Evolutionary conservation across 768 basidiomycete genomes (phyloP), one percentile per base, ranked within the genome.

Genomic region (Asterophora parasitica): DNA sequence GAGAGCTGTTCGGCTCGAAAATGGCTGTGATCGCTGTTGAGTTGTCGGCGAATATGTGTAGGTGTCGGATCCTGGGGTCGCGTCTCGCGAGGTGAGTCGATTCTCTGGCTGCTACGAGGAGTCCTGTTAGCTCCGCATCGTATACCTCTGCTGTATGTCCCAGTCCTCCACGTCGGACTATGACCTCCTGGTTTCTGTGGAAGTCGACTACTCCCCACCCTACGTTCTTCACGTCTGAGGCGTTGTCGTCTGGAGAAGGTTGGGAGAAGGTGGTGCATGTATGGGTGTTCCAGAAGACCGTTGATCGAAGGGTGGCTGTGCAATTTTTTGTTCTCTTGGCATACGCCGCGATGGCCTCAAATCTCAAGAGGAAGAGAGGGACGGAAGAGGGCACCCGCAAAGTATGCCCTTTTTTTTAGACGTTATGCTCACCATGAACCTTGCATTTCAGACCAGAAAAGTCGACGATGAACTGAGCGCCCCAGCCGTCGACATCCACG

Each of bases 291-390:
- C n/a, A n/a, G n/a, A n/a, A n/a, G n/a, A n/a, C n/a, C n/a, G 16
- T 8, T 48, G 46, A 55, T 52, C 41, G 35, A 35, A 51, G 48
- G 40, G 65, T 67, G 65, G 65, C 65, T 64, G 63, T 67, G 65
- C 58, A 59, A 54, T 49, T 59, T 67, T 64, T 65, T 48, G 46
- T 56, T 46, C 44, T 15, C 38, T 27, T 30, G n/a, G n/a, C n/a
- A n/a, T n/a, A 33, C 26, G 46, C 23, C 23, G 3, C 41, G 49
- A 64, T 63, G 58, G 57, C 53, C 23, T 49, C 50, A 42, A 58
- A 53, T 33, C 53, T 64, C 38, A 65, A 67, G 52, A 60, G 63
- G 48, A 67, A 67, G 44, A 49, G 60, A 39, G 50, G 46, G 39
- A 56, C 53, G 39, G 47, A 50, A 23, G 30, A 53, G 1, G 55